Conservation (phyloP, 345 rosid species). For the Hevea brasiliensis region DNA sequence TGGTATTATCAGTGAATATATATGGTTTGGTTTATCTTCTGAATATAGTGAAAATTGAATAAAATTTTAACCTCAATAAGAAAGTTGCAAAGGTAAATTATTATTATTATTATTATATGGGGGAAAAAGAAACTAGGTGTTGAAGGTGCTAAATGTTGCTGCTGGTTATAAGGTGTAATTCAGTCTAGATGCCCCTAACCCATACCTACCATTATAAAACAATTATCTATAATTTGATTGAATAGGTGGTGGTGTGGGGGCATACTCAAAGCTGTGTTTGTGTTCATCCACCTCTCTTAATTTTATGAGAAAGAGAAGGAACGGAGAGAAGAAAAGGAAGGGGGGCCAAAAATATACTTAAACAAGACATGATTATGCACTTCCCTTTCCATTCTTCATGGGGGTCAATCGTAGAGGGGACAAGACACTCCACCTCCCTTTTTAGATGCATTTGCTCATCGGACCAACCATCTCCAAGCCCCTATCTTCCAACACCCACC, state of each 20-base stretch:
- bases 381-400: constrained; percentile 36
- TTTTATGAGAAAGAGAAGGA: constrained; percentile 2
- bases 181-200: constrained; percentile 34
- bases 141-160: no score
- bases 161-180: neutral
- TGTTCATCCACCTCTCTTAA: no score
- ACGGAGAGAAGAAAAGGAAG: no score
- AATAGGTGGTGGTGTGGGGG: constrained; percentile 33
- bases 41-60: no score
- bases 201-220: constrained; percentile 31
- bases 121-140: no score
- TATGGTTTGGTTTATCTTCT: no score
- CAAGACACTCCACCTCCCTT: constrained; percentile 39
- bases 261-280: constrained; percentile 27
- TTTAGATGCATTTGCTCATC: constrained; percentile 39
- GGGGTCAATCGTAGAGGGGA: constrained; percentile 32
- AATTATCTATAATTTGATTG: constrained; percentile 12
- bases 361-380: constrained; percentile 40
- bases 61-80: no score
- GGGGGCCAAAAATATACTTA: no score
- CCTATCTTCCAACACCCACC: constrained; percentile 31
- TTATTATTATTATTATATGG: no score
- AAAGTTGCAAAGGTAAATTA: no score
- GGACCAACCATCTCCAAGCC: constrained; percentile 24
- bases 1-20: no score